These are phyloP conservation scores for Pseudogymnoascus destructans DNA, from an alignment of 2,329 filamentous ascomycete genomes.

Conservation along the genomic window DNA sequence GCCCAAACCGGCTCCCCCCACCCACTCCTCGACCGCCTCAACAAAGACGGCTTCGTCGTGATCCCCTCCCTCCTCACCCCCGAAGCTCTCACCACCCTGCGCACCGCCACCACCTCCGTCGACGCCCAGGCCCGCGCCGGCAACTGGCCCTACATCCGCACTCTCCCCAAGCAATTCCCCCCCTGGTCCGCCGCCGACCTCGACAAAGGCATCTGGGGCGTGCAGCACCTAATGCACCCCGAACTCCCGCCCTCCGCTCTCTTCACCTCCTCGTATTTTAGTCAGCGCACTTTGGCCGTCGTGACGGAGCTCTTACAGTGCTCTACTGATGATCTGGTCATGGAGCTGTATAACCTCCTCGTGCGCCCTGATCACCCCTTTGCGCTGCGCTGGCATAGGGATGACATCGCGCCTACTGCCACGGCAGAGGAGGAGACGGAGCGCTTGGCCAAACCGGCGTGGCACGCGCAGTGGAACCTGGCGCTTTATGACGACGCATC, in stretches of 20 bases:
- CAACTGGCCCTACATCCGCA: conserved; percentile 69
- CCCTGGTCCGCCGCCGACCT: conserved; percentile 56
- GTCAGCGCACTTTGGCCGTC: conserved; percentile 45
- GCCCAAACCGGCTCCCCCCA: neutral
- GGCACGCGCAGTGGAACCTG: conserved; percentile 80
- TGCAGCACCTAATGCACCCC: conserved; percentile 74
- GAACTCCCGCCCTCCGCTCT: conserved; percentile 44
- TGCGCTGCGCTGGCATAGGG: conserved; percentile 70
- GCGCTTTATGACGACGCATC: conserved; percentile 63
- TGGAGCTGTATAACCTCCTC: conserved; percentile 82
- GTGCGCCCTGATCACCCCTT: conserved; percentile 61
- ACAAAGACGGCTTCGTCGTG: conserved; percentile 62
- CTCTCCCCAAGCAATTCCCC: conserved; percentile 80
- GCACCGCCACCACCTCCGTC: conserved; percentile 42
- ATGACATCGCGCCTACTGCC: conserved; percentile 61
- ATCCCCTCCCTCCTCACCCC: conserved; percentile 51
- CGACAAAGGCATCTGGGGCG: conserved; percentile 67
- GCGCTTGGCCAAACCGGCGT: conserved; percentile 46
- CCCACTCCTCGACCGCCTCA: conserved; percentile 31
- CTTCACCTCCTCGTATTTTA: conserved; percentile 64
- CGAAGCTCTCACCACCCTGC: conserved; percentile 44
- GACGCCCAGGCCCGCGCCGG: conserved; percentile 52
- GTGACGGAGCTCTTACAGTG: conserved; percentile 50
- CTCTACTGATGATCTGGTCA: conserved; percentile 52
- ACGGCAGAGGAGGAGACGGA: conserved; percentile 51